Evolutionary conservation across 495 filamentous ascomycete species (phyloP), one percentile per base, ranked within the genome.

Genomic region (Usnea hakonensis): DNA sequence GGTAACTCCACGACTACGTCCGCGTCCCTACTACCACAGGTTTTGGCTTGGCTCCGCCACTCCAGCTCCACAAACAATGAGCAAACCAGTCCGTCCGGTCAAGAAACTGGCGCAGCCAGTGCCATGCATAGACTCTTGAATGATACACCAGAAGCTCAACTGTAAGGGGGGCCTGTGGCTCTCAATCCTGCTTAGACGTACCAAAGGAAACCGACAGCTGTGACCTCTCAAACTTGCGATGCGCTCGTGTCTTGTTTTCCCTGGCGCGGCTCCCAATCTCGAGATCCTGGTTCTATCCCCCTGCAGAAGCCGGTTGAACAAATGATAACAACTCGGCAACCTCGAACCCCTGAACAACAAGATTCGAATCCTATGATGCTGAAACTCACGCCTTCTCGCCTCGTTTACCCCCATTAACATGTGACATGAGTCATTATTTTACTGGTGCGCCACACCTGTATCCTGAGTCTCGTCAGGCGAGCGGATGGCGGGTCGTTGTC

Each of bases 31-130:
- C 46, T 64, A 23, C 57, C 63, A 36, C 64, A 65, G 37, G 33
- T 65, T 33, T 21, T 65, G 9, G 36, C 64, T 33, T 65, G 64
- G 64, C 59, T 65, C 14, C 59, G 59, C 48, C 48, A 50, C 38
- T 43, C 57, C 21, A 13, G 21, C 8, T 46, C 57, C n/a, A 19
- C 38, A 13, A 50, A 37, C 16, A 61, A 37, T 16, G 33, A 61
- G 21, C 30, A 43, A 17, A 21, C 40, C 5, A 32, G 38, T 28
- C 32, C 35, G 70, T 61, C 40, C 17, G 41, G 23, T 36, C 40
- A 41, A 17, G 53, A 62, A 16, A 32, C 35, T 50, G 54, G 53
- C n/a, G 60, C 60, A 3, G 33, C 40, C 9, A 62, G 40, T 28
- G 60, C 54, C 30, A 36, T 62, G n/a, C 60, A 57, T 56, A 57